Percentiles rank a stretch among this genome's conserved stretches.
These are phyloP conservation scores for Nannizziopsis barbatae DNA, from an alignment of 2,329 filamentous ascomycete species.

Conservation along the genomic window DNA sequence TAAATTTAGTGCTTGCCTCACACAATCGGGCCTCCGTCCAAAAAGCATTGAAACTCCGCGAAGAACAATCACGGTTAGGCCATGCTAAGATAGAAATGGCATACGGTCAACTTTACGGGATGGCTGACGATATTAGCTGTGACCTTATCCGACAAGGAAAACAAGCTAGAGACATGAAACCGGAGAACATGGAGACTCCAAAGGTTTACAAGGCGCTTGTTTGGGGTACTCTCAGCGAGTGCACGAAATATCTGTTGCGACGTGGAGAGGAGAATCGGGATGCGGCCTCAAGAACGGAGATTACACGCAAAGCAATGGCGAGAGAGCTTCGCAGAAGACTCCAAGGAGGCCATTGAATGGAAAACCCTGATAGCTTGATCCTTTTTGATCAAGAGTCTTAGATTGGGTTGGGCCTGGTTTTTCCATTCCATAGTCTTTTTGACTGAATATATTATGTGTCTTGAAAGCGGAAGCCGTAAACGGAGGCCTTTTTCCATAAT, in stretches of 20 bases:
- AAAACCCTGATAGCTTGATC: too few relatives aligned
- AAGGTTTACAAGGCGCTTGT: conserved; percentile 45
- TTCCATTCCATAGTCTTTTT: too few relatives aligned
- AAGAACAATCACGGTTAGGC: conserved; percentile 31
- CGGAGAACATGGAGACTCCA: conserved; percentile 27
- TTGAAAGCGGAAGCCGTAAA: too few relatives aligned
- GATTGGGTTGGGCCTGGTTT: too few relatives aligned
- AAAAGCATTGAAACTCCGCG: conserved; percentile 40
- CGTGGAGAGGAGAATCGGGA: conserved; percentile 49
- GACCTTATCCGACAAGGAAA: conserved; percentile 30
- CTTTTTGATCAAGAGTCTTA: too few relatives aligned
- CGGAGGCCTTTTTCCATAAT: too few relatives aligned
- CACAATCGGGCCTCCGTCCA: conserved; percentile 66
- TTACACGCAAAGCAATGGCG: conserved; percentile 42
- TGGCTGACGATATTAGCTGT: conserved; percentile 50
- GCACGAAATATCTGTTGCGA: conserved; percentile 59
- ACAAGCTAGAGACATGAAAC: conserved; percentile 18
- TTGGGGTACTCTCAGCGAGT: conserved; percentile 54
- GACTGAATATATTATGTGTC: too few relatives aligned
- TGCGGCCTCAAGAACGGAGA: conserved; percentile 42
- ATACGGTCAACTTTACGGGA: conserved; percentile 48
- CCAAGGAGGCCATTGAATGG: conserved; percentile 2
- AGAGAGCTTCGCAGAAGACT: conserved; percentile 37
- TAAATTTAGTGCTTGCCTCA: conserved; percentile 61
- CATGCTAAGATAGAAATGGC: conserved; percentile 37